These are phyloP conservation scores for Camellia granthamiana DNA, from an alignment of 148 eudicot genomes.

Conservation along the genomic window DNA sequence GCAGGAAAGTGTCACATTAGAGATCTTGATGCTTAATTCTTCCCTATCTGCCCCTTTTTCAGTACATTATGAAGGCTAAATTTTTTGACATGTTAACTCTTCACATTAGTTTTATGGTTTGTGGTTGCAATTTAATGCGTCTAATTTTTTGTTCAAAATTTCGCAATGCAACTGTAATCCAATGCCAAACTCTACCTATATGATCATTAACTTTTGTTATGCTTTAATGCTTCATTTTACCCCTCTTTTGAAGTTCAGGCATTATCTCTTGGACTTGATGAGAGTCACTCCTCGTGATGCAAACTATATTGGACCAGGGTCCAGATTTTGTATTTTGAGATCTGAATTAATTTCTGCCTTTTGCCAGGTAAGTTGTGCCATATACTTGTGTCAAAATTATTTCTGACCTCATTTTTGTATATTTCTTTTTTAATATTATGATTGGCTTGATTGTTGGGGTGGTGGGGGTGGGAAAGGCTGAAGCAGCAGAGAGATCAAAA, in stretches of 20 bases:
- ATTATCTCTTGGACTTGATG: conserved; percentile 97
- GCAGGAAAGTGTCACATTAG: conserved; percentile 1
- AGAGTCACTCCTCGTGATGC: conserved; percentile 99
- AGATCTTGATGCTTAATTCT: background rate
- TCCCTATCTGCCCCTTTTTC: background rate
- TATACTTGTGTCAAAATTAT: background rate
- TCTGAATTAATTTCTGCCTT: conserved; percentile 84
- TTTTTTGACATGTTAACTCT: background rate
- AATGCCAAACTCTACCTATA: background rate
- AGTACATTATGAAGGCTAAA: background rate
- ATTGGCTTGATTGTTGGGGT: background rate
- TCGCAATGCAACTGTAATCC: background rate
- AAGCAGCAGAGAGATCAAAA: conserved; percentile 46
- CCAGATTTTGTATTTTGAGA: conserved; percentile 94
- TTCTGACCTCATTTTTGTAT: background rate
- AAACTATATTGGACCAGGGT: conserved; percentile 79
- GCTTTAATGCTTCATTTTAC: conserved; percentile 8
- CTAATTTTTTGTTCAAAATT: background rate
- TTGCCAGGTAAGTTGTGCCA: conserved; percentile 55
- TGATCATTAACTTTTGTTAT: background rate
- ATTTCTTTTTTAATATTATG: background rate
- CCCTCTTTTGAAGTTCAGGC: conserved; percentile 44
- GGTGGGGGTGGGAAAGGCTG: conserved; percentile 41
- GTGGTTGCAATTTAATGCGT: background rate
- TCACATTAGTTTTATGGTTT: background rate